Conservation (phyloP, 805 yeast species). For the Cyberlindnera petersonii region DNA sequence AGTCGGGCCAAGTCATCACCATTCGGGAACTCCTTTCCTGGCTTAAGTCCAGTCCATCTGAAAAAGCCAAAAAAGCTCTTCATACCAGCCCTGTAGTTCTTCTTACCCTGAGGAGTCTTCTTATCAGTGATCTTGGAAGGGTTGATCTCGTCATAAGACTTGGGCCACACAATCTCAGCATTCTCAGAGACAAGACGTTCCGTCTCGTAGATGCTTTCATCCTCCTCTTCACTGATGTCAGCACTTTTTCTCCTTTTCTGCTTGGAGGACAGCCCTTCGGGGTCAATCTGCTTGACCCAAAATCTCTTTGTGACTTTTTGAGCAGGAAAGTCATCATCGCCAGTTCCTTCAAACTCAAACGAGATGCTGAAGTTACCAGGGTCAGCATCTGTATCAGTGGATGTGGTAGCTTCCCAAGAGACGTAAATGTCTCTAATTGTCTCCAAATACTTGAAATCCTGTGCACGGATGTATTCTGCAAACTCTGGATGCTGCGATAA, state of each 20-base stretch:
- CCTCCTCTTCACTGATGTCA: slow-evolving; percentile 27
- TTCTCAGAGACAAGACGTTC: slow-evolving; percentile 52
- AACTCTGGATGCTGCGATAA: slow-evolving; percentile 82
- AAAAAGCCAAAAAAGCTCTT: slow-evolving; percentile 87
- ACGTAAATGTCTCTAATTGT: slow-evolving; percentile 60
- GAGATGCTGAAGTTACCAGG: slow-evolving; percentile 58
- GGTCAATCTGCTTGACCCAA: slow-evolving; percentile 32
- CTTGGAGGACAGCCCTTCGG: slow-evolving; percentile 12
- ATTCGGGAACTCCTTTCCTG: slow-evolving; percentile 71
- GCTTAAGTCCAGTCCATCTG: slow-evolving; percentile 74
- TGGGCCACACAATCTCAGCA: slow-evolving; percentile 67
- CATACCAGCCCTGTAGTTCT: slow-evolving; percentile 65
- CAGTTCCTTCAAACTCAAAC: slow-evolving; percentile 48
- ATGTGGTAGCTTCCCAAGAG: slow-evolving; percentile 37
- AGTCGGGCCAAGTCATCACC: slow-evolving; percentile 77
- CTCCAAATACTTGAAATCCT: slow-evolving; percentile 76
- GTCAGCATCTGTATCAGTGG: slow-evolving; percentile 31
- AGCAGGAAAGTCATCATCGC: slow-evolving; percentile 41
- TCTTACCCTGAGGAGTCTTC: slow-evolving; percentile 52
- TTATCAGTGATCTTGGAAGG: slow-evolving; percentile 47
- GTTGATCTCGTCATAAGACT: slow-evolving; percentile 49
- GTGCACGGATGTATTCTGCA: slow-evolving; percentile 70
- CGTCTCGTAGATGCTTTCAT: slow-evolving; percentile 41
- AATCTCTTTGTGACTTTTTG: slow-evolving; percentile 64
- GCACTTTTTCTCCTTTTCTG: slow-evolving; percentile 17